Base-by-base conservation (phyloP, 495 filamentous ascomycete genomes). In the Cenococcum geophilum region DNA sequence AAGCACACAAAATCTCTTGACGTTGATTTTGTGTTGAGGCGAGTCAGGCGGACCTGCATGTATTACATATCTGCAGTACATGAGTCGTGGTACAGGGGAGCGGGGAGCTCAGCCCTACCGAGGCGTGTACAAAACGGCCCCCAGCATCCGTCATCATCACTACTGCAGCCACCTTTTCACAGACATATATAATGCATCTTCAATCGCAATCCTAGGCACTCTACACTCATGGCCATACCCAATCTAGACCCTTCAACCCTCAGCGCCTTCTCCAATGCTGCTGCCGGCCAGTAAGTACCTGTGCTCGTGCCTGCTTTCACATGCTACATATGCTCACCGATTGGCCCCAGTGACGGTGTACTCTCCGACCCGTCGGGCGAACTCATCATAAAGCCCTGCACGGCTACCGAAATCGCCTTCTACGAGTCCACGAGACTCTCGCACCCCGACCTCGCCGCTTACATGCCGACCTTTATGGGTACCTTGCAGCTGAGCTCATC, bases 381-480 rank as follows among this genome's bases (percentile, higher is more conserved):
- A 58, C 78, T 97, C 18, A 86, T 99, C 70, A 89, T 97, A 72
- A 99, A 99, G 75, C 93, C 93, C 32, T 97, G 93, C 75, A 95
- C 89, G 6, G 73, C 82, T 45, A 81, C 83, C 59, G 93, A 99
- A 76, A 83, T 96, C 60, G 82, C 84, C 25, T 99, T 99, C 76
- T 99, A 99, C 82, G 86, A 97, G 74, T 83, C 86, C 25, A 84
- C 85, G 42, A 67, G 74, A 9, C 66, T 78, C 37, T 69, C 76
- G 16, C 91, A 96, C 67, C 84, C 84, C 20, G 79, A 77, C 4
- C 87, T 97, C 65, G 81, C 83, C 20, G 82, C 84, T 21, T 84
- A 88, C 69, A 93, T 97, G 78, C 92, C 93, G 57, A 82, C 81
- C 9, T 97, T 83, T 74, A 79, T 92, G 72, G 93, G 93, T 57